Evolutionary conservation across 2,329 filamentous ascomycete species (phyloP).

Genomic region (Colletotrichum magnum): DNA sequence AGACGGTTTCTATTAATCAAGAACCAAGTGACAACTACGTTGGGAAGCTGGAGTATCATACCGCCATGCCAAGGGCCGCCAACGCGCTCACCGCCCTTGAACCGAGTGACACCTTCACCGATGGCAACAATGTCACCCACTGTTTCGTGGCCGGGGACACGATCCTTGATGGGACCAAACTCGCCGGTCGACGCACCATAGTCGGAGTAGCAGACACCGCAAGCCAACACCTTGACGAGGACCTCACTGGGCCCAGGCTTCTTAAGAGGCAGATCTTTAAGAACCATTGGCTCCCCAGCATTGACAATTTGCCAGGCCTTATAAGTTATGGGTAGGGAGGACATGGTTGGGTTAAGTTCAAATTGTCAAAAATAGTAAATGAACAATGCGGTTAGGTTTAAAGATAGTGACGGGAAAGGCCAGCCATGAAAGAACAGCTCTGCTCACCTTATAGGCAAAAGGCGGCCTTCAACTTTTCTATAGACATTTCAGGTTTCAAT

Average conservation of each 20-base stretch:
- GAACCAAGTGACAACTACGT: too few relatives aligned
- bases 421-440: too few relatives aligned
- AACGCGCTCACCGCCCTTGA: slow-evolving; percentile 72
- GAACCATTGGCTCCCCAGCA: slow-evolving; percentile 67
- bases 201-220: slow-evolving; percentile 80
- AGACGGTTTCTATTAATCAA: background rate
- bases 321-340: slow-evolving; percentile 73
- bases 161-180: slow-evolving; percentile 62
- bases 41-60: slow-evolving; percentile 45
- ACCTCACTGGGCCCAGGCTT: slow-evolving; percentile 70
- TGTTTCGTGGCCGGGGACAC: slow-evolving; percentile 79
- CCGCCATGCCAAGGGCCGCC: slow-evolving; percentile 79
- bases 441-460: too few relatives aligned
- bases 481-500: too few relatives aligned
- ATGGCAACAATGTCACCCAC: slow-evolving; percentile 77
- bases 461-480: too few relatives aligned
- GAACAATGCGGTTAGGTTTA: too few relatives aligned
- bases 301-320: slow-evolving; percentile 75
- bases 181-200: slow-evolving; percentile 66
- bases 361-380: too few relatives aligned
- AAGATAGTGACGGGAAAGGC: too few relatives aligned
- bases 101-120: slow-evolving; percentile 68
- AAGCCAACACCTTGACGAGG: slow-evolving; percentile 79
- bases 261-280: slow-evolving; percentile 65
- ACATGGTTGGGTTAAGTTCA: background rate